These are phyloP conservation scores for Daldinia concentrica DNA, from an alignment of 495 filamentous ascomycete genomes.

Conservation along the genomic window DNA sequence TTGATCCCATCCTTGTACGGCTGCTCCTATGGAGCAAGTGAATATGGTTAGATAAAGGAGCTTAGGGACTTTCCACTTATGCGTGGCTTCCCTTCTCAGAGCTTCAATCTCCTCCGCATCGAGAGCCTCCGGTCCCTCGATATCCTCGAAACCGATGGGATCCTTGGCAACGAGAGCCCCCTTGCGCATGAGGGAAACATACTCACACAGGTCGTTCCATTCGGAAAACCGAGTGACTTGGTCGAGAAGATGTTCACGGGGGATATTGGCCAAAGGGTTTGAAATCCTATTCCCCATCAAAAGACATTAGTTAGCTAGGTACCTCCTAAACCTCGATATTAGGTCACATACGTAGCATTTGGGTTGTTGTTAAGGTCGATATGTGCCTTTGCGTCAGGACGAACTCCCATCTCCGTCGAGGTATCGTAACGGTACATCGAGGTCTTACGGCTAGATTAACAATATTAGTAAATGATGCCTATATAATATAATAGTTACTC, in stretches of 20 bases:
- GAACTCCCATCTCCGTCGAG: constrained; percentile 36
- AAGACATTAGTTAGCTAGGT: background rate
- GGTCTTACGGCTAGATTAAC: constrained; percentile 14
- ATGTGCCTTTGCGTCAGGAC: constrained; percentile 43
- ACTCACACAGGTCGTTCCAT: constrained; percentile 52
- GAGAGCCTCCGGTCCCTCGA: constrained; percentile 59
- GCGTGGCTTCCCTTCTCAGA: constrained; percentile 65
- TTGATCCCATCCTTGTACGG: constrained; percentile 77
- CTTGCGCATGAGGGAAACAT: constrained; percentile 61
- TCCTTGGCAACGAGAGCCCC: constrained; percentile 73
- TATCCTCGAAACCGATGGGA: constrained; percentile 62
- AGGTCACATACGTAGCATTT: constrained; percentile 56
- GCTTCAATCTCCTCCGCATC: constrained; percentile 61
- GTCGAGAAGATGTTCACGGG: constrained; percentile 58
- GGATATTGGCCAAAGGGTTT: constrained; percentile 68
- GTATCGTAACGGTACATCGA: constrained; percentile 26
- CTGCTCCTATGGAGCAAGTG: constrained; percentile 75
- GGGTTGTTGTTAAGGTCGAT: constrained; percentile 62
- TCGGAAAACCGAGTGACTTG: constrained; percentile 67
- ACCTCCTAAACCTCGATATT: background rate
- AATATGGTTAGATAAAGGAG: constrained; percentile 75
- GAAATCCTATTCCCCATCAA: constrained; percentile 53
- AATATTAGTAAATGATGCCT: background rate
- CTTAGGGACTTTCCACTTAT: constrained; percentile 71
- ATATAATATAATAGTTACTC: no score